phyloP scores from a whole-genome alignment of 108 stramenopile genomes.

The Nitzschia inconspicua region DNA sequence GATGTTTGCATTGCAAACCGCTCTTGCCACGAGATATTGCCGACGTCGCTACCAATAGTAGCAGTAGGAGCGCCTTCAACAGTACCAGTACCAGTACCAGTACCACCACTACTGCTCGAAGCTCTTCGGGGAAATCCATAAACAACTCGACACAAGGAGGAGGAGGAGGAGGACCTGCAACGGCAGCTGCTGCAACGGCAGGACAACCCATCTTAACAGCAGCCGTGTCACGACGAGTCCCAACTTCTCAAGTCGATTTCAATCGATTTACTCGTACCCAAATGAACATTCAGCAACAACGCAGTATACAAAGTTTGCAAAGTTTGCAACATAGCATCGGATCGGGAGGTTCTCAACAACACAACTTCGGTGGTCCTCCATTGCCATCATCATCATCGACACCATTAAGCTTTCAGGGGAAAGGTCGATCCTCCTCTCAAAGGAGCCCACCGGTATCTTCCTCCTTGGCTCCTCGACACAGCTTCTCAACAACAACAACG shows the following conservation, averaged over 20 bases:
- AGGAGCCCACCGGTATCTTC: no score
- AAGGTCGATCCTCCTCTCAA: no score
- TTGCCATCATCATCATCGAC: no score
- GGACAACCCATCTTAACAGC: neutral
- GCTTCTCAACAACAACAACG: no score
- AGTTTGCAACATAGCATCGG: no score
- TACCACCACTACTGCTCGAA: neutral
- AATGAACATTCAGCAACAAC: no score
- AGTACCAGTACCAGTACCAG: neutral
- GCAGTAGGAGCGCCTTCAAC: neutral
- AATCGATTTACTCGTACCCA: constrained; percentile 30
- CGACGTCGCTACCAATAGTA: neutral
- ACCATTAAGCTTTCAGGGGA: no score
- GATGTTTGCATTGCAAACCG: constrained; percentile 65
- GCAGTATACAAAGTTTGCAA: no score
- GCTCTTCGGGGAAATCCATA: no score
- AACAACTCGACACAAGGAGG: neutral
- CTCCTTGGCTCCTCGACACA: no score
- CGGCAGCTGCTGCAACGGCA: neutral
- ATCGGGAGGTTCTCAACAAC: no score
- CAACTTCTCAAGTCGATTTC: constrained; percentile 23
- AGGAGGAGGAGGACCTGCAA: neutral
- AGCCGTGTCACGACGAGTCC: constrained; percentile 10
- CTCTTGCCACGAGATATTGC: neutral
- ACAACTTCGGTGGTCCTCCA: no score